phyloP scores from a whole-genome alignment of 2,329 filamentous ascomycete species.

The Rutstroemia sp. region DNA sequence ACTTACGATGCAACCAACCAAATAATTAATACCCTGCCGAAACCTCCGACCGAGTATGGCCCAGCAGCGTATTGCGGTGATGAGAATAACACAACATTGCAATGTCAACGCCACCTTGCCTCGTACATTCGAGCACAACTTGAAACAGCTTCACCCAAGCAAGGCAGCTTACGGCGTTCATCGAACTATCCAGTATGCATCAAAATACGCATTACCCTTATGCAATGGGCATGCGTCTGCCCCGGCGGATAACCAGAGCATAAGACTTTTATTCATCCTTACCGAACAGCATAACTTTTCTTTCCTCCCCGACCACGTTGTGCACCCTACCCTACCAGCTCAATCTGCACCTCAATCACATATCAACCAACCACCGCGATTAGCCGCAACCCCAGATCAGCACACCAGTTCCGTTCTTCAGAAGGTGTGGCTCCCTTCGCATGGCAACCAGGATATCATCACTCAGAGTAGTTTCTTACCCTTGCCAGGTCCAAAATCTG shows the following conservation, averaged over 20 bases:
- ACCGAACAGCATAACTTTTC: neutral
- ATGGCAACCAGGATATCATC: conserved; percentile 8
- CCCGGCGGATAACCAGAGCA: neutral
- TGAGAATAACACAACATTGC: neutral
- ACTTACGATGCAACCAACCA: neutral
- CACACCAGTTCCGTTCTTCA: neutral
- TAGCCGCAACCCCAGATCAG: conserved; percentile 5
- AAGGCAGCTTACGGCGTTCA: neutral
- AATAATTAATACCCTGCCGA: neutral
- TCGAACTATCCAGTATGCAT: neutral
- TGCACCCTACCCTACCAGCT: neutral
- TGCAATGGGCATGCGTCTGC: neutral
- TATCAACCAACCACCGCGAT: neutral
- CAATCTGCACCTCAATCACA: neutral
- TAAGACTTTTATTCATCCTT: neutral
- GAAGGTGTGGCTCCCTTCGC: neutral
- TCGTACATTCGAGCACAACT: neutral
- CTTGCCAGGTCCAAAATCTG: conserved; percentile 2
- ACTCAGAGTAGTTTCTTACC: too few relatives aligned
- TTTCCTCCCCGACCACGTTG: neutral
- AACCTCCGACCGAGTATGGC: neutral
- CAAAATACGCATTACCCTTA: neutral
- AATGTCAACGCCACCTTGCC: neutral
- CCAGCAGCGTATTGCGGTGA: neutral
- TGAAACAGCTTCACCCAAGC: neutral